Evolutionary conservation across 2,329 filamentous ascomycete species (phyloP), one percentile per base, ranked within the genome.

Genomic region (Leptographium wingfieldii): DNA sequence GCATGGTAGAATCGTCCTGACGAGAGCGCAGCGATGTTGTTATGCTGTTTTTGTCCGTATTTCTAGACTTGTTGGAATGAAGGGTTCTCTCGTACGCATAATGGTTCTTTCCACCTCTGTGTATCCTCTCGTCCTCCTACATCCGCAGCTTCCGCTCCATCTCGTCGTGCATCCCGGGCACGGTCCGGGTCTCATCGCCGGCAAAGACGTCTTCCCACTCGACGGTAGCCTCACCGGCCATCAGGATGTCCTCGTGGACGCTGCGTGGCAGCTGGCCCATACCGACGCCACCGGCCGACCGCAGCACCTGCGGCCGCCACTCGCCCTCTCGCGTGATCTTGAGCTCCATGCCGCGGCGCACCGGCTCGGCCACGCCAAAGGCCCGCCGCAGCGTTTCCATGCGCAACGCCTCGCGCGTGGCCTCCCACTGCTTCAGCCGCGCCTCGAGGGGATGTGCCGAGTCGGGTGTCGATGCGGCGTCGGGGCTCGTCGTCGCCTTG

Each of bases 141-240:
- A 96, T 95, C 80, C 85, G 88, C 73, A 95, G 77, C 80, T 90
- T 90, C 74, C 83, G 82, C 84, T 96, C 92, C 84, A 96, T 91
- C 82, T 97, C 92, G 60, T 90, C 86, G 68, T 96, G 91, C 74
- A 96, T 85, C 58, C 86, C 83, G 29, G 86, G 82, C 51, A 83
- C 77, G 63, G 82, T 80, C 67, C 85, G 81, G 71, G 83, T 80
- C 73, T 92, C 90, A 67, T 88, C 86, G 62, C 90, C 90, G 25
- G 81, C 83, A 71, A 87, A 97, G 25, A 99, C 84, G 77, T 97
- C 94, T 80, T 99, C 94, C 94, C 94, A 99, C 10, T 80, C 83
- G 67, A 95, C 78, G 68, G 82, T 86, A 33, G 81, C 76, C 71
- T 97, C 94, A 69, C 85, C 78, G 4, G 91, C 92, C 63, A 80